phyloP scores from a whole-genome alignment of 2,329 filamentous ascomycete species.

The Ambrosiella beaveri region DNA sequence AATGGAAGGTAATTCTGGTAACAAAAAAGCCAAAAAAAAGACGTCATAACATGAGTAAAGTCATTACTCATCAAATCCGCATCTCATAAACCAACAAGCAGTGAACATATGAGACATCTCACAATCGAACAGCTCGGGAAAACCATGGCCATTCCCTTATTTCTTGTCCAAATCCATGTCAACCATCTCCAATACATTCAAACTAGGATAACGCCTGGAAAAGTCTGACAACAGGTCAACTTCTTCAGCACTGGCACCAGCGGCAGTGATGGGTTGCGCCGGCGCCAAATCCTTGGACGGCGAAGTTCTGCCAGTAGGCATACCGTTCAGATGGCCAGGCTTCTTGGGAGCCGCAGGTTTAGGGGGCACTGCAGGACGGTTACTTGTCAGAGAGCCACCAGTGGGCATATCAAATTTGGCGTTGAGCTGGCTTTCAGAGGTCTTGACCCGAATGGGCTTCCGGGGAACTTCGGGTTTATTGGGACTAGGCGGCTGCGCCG shows the following conservation, averaged over 20 bases:
- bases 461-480: constrained; percentile 7
- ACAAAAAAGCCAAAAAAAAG: neutral
- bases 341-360: constrained; percentile 43
- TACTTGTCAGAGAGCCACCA: neutral
- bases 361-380: constrained; percentile 2
- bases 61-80: constrained; percentile 1
- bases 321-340: constrained; percentile 41
- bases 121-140: neutral
- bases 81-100: neutral
- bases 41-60: neutral
- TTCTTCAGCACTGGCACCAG: constrained; percentile 36
- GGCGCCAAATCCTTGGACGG: constrained; percentile 20
- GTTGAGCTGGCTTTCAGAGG: constrained; percentile 14
- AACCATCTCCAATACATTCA: constrained; percentile 77
- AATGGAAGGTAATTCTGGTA: neutral
- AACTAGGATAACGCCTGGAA: constrained; percentile 68
- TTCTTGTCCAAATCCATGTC: constrained; percentile 40
- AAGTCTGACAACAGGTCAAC: constrained; percentile 54
- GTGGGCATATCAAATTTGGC: constrained; percentile 12
- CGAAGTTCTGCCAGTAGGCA: constrained; percentile 26
- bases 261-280: constrained; percentile 22
- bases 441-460: constrained; percentile 8
- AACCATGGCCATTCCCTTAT: neutral
- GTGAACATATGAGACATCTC: neutral
- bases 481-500: neutral